A percentile compares a stretch with the other conserved stretches of the same genome.
Evolutionary conservation across 768 basidiomycete genomes (phyloP).

Genomic region (Sporobolomyces pararoseus): DNA sequence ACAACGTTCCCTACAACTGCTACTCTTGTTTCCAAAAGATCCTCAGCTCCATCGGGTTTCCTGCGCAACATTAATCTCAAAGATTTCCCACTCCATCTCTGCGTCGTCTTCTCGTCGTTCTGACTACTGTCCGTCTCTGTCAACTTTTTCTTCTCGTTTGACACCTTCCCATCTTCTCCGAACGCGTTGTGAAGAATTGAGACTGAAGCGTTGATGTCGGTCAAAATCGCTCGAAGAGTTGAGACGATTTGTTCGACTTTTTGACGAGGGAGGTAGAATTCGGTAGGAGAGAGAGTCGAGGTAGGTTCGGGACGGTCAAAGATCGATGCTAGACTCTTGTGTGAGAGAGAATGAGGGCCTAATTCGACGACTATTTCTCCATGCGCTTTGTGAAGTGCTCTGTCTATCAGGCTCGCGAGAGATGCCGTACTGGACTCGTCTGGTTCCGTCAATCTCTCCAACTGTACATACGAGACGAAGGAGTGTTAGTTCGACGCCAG

Average conservation of each 20-base stretch:
- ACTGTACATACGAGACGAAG: conserved; percentile 14
- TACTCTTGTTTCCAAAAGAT: conserved; percentile 72
- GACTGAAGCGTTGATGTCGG: conserved; percentile 44
- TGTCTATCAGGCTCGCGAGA: conserved; percentile 40
- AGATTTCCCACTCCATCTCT: conserved; percentile 28
- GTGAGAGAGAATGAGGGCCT: conserved; percentile 45
- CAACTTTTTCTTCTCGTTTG: background rate
- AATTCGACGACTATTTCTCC: conserved; percentile 49
- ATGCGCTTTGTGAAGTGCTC: conserved; percentile 39
- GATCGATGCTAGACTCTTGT: conserved; percentile 23
- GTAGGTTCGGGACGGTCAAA: conserved; percentile 42
- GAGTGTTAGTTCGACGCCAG: too few relatives aligned
- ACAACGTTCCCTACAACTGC: conserved; percentile 89
- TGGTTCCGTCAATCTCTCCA: conserved; percentile 17
- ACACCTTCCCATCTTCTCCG: background rate
- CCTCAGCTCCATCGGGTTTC: conserved; percentile 38
- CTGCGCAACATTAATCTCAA: conserved; percentile 29
- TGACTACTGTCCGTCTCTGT: conserved; percentile 23
- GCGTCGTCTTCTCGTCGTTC: conserved; percentile 22
- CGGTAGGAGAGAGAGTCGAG: conserved; percentile 15
- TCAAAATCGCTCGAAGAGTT: conserved; percentile 40
- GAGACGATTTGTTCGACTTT: conserved; percentile 43
- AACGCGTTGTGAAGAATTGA: conserved; percentile 46
- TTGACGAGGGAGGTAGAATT: conserved; percentile 28
- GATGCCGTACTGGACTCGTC: conserved; percentile 36